phyloP scores from a whole-genome alignment of 345 rosid genomes.

The Camelina hispida region DNA sequence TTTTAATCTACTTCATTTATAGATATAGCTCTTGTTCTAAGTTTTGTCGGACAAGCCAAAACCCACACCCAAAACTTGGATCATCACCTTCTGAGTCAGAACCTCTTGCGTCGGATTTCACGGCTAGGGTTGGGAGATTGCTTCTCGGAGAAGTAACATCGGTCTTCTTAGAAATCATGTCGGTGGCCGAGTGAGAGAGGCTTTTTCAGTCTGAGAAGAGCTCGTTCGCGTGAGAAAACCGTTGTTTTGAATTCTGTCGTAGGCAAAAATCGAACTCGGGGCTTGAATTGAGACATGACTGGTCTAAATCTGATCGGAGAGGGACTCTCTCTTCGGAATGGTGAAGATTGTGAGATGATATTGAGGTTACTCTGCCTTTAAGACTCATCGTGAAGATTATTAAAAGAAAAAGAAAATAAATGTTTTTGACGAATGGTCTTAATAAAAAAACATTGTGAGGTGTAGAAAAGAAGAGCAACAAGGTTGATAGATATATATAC shows the following conservation, averaged over 20 bases:
- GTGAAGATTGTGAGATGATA: conserved; percentile 33
- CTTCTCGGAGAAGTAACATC: conserved; percentile 37
- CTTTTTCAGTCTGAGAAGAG: conserved; percentile 45
- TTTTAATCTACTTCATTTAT: too few species aligned
- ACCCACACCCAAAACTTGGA: conserved; percentile 45
- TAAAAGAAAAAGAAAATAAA: background rate
- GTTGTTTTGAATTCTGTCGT: conserved; percentile 44
- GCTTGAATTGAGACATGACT: conserved; percentile 28
- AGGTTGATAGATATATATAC: conserved; percentile 16
- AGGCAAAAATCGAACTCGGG: conserved; percentile 43
- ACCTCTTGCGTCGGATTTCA: conserved; percentile 16
- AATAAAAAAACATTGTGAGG: too few species aligned
- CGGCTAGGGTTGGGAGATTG: conserved; percentile 12
- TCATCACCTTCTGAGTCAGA: conserved; percentile 43
- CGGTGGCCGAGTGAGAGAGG: conserved; percentile 26
- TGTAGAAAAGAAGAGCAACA: too few species aligned
- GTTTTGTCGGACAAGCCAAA: conserved; percentile 39
- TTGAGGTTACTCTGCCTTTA: conserved; percentile 30
- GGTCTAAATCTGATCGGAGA: conserved; percentile 43
- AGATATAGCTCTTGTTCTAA: too few species aligned
- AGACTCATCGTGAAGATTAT: conserved; percentile 28
- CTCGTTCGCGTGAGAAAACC: conserved; percentile 47
- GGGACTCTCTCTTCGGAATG: conserved; percentile 40
- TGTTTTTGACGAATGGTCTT: conserved; percentile 8
- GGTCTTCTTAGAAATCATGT: background rate